Base-by-base conservation (phyloP, 371 early-diverging fungal genomes). In the Dichotomocladium elegans region DNA sequence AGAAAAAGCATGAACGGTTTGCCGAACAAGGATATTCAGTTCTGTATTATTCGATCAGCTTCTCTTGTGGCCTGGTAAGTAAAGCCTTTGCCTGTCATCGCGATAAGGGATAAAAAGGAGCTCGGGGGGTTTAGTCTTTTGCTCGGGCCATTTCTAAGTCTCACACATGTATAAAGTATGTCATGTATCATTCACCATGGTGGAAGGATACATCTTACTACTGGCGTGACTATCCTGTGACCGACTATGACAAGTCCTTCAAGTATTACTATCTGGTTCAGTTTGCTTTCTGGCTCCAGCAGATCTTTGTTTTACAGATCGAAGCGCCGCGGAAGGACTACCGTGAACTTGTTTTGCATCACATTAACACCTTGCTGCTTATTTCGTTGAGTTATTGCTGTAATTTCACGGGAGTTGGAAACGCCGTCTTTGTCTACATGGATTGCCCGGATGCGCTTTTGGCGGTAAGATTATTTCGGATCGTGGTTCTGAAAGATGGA, bases 271-370 rank as follows among this genome's bases (percentile, higher is more conserved):
- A 88, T 42, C 65, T 89, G 28, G 64, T 86, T 30, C 85, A 87
- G 51, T 77, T 87, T 61, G 80, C 85, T 6, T 90, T 80, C 52
- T 90, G 89, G 89, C 68, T 87, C 14, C 87, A 86, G 57, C 87
- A 87, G 56, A 68, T 89, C 56, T 85, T 87, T 67, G 87, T 87
- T 4, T 61, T 88, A 19, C 76, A 86, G 33, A 73, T 89, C 31
- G 90, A 90, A 53, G 86, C 79, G 41, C 81, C 76, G 6, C 74
- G 90, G 47, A 88, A 87, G 57, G 92, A 92, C 60, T 87, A 86
- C 65, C 69, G 70, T 34, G 85, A 81, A 31, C 67, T 89, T 64
- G 62, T 82, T 6, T 54, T 77, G 5, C 92, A 92, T 60, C 91
- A 91, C 47, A 69, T 87, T 41, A 83, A 89, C 47, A 90, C 92